Evolutionary conservation across 169 alveolate species (phyloP), one percentile per base, ranked within the genome.

Genomic region (Neospora caninum): DNA sequence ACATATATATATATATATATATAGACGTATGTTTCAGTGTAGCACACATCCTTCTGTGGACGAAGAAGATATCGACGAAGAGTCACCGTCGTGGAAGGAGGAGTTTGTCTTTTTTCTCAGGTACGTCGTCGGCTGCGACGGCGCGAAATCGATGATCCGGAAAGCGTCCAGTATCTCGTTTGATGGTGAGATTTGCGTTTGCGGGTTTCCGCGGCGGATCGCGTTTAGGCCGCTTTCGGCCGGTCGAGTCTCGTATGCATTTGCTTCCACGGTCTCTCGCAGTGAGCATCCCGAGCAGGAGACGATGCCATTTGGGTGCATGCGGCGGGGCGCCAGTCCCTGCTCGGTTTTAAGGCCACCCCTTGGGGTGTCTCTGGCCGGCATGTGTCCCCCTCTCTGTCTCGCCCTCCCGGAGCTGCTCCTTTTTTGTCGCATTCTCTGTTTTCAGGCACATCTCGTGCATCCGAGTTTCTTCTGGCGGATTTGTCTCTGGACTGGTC

Each of bases 91-190:
- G 43, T 6, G 7, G 25, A 6, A 7, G 22, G 41, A 10, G 2
- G 84, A n/a, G 4, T 41, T 0, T 2, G 25, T 34, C 7, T 1
- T 73, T 73, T 73, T 31, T n/a, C 13, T 73, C 43, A 86, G 80
- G 45, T 88, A 88, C 49, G 91, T 93, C 67, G 95, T 93, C 36
- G 95, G 95, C 49, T 84, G 95, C 49, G 95, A 93, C 43, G 95
- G 95, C n/a, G 88, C 93, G 38, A 18, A 89, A 10, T 93, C 95
- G 29, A 41, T 42, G 29, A 70, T 93, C 20, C 38, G 95, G 53
- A 93, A 93, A 84, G 83, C 91, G 7, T 70, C 38, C 34, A 89
- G 89, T 43, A 86, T 93, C 42, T 22, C 93, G 22, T 54, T 93
- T 18, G 89, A 87, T 1, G 89, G 84, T 27, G 16, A 49, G 69